phyloP scores from a whole-genome alignment of 2,329 filamentous ascomycete species.

The Hymenoscyphus fraxineus region DNA sequence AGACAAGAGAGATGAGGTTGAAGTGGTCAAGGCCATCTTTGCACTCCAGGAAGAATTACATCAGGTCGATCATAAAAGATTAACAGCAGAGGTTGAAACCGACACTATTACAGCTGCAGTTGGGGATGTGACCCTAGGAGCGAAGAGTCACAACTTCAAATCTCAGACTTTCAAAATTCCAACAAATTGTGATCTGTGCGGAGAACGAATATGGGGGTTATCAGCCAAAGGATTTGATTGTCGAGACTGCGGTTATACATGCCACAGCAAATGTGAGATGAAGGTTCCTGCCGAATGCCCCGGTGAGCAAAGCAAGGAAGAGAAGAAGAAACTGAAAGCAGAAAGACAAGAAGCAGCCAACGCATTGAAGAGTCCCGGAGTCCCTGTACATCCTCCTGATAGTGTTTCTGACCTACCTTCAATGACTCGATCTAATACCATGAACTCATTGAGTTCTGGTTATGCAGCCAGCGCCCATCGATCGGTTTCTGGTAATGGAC shows the following conservation, averaged over 20 bases:
- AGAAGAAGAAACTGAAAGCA: slow-evolving; percentile 88
- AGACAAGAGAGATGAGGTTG: slow-evolving; percentile 84
- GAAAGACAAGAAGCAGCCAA: slow-evolving; percentile 79
- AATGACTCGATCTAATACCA: slow-evolving; percentile 74
- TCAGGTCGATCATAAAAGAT: slow-evolving; percentile 73
- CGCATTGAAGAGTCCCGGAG: slow-evolving; percentile 24
- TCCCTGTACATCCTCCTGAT: slow-evolving; percentile 39
- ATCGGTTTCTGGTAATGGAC: slow-evolving; percentile 62
- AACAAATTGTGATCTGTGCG: slow-evolving; percentile 95
- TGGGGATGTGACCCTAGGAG: slow-evolving; percentile 87
- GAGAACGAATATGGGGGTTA: slow-evolving; percentile 93
- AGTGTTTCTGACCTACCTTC: slow-evolving; percentile 61
- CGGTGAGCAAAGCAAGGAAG: slow-evolving; percentile 88
- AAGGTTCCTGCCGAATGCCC: slow-evolving; percentile 96
- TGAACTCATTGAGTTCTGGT: slow-evolving; percentile 85
- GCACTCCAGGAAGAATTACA: slow-evolving; percentile 80
- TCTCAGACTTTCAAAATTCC: slow-evolving; percentile 99
- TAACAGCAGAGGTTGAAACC: slow-evolving; percentile 90
- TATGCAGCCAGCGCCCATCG: slow-evolving; percentile 76
- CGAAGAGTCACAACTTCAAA: slow-evolving; percentile 96
- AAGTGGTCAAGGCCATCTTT: slow-evolving; percentile 80
- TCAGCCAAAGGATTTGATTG: slow-evolving; percentile 97
- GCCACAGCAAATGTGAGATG: slow-evolving; percentile 98
- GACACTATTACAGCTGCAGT: slow-evolving; percentile 87
- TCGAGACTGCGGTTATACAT: slow-evolving; percentile 94